phyloP scores from a whole-genome alignment of 768 basidiomycete genomes.

The Austroboletus eburneus region DNA sequence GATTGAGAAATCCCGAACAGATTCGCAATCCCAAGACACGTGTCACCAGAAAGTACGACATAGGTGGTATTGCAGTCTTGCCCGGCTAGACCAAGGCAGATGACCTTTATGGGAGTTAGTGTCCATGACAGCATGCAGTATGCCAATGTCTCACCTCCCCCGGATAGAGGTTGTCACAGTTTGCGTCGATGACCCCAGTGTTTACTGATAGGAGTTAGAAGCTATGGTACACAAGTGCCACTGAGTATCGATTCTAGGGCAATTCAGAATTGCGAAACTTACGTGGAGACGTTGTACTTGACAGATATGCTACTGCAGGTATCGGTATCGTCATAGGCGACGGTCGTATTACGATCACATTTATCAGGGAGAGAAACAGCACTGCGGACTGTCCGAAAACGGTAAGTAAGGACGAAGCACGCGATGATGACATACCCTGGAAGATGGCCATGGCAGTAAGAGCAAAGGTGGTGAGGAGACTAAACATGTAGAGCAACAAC shows the following conservation, averaged over 20 bases:
- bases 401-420: background rate
- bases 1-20: conserved; percentile 40
- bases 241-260: background rate
- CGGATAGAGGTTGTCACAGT: conserved; percentile 53
- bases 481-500: conserved; percentile 14
- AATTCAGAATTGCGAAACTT: conserved; percentile 17
- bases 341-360: conserved; percentile 61
- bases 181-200: conserved; percentile 42
- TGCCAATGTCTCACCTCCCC: conserved; percentile 38
- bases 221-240: conserved; percentile 21
- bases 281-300: conserved; percentile 60
- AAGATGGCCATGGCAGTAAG: conserved; percentile 10
- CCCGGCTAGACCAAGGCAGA: conserved; percentile 56
- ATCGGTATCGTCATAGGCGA: conserved; percentile 52
- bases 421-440: conserved; percentile 13
- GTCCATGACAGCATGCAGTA: background rate
- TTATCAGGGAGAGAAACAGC: conserved; percentile 35
- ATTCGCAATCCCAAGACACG: conserved; percentile 42
- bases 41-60: conserved; percentile 45
- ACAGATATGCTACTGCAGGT: conserved; percentile 67
- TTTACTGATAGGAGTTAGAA: conserved; percentile 59
- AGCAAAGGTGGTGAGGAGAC: conserved; percentile 12
- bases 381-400: conserved; percentile 42
- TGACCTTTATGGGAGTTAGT: conserved; percentile 20
- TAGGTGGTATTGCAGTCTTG: conserved; percentile 56